Percentiles rank a stretch among this genome's conserved stretches.
These are phyloP conservation scores for Pueraria montana DNA, from an alignment of 306 rosid genomes.

Conservation along the genomic window DNA sequence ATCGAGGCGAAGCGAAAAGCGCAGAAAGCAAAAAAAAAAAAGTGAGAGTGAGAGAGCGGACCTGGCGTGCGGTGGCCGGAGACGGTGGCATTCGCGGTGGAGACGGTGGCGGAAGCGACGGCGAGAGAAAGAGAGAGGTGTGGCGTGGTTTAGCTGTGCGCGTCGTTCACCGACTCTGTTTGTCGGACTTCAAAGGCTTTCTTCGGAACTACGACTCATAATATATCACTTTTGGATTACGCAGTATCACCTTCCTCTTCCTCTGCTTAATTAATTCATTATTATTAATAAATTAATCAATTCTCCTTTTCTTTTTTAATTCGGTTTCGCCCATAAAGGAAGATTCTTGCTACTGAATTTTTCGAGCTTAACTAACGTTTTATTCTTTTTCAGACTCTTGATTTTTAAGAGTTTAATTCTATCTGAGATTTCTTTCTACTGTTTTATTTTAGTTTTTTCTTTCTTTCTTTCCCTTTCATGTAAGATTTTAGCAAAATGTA, in stretches of 20 bases:
- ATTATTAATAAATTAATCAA: not conserved
- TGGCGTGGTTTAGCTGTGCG: not conserved
- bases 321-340: not conserved
- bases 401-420: too few species aligned
- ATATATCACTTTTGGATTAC: slow-evolving; percentile 46
- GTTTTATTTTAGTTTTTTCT: too few species aligned
- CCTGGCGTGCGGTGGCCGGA: not conserved
- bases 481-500: too few species aligned
- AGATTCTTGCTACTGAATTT: not conserved
- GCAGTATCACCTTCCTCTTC: not conserved
- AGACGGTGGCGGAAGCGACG: not conserved
- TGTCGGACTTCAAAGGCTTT: slow-evolving; percentile 59
- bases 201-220: slow-evolving; percentile 35
- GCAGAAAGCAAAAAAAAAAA: not conserved
- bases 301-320: not conserved
- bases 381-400: too few species aligned
- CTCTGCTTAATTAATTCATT: not conserved
- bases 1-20: slow-evolving; percentile 39
- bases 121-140: slow-evolving; percentile 14
- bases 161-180: slow-evolving; percentile 63
- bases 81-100: slow-evolving; percentile 23
- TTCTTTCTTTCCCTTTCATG: too few species aligned
- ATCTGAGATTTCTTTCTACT: too few species aligned
- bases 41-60: not conserved
- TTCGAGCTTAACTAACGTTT: too few species aligned